A percentile compares a stretch with the other conserved stretches of the same genome.
These are phyloP conservation scores for Aspergillus tubingensis DNA, from an alignment of 2,329 filamentous ascomycete genomes.

Conservation along the genomic window DNA sequence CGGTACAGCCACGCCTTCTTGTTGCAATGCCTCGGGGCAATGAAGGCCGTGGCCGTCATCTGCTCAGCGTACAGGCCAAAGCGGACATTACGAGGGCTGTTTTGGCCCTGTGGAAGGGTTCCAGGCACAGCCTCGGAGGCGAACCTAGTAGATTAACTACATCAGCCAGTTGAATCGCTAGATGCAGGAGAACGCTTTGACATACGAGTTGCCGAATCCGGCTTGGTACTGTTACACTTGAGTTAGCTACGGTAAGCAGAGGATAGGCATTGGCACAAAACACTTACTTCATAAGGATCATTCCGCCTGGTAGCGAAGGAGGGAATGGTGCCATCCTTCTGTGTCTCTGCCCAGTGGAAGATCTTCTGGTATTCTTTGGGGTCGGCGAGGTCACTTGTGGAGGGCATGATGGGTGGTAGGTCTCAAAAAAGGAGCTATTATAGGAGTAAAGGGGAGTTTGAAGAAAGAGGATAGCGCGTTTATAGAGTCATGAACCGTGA, in stretches of 20 bases:
- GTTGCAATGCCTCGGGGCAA: slow-evolving; percentile 58
- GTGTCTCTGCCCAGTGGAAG: slow-evolving; percentile 63
- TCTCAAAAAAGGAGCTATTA: not conserved
- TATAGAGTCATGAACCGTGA: not conserved
- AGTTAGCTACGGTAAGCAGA: slow-evolving; percentile 14
- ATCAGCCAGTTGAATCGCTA: slow-evolving; percentile 31
- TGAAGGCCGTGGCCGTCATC: slow-evolving; percentile 62
- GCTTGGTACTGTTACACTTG: slow-evolving; percentile 50
- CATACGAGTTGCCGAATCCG: slow-evolving; percentile 56
- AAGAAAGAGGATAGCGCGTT: not conserved
- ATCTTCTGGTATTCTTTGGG: slow-evolving; percentile 52
- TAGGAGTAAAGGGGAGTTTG: not conserved
- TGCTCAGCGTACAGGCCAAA: slow-evolving; percentile 44
- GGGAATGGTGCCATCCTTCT: slow-evolving; percentile 57
- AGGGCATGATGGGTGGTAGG: slow-evolving; percentile 25
- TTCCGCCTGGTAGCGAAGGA: slow-evolving; percentile 58
- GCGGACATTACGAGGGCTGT: slow-evolving; percentile 40
- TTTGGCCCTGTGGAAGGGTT: slow-evolving; percentile 41
- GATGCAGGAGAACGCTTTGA: slow-evolving; percentile 17
- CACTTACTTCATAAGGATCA: slow-evolving; percentile 54
- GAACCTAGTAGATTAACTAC: slow-evolving; percentile 29
- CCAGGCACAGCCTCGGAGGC: slow-evolving; percentile 42
- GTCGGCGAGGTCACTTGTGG: slow-evolving; percentile 27
- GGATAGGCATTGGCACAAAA: not conserved
- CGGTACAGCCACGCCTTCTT: slow-evolving; percentile 63